Percentiles rank a stretch among this genome's conserved stretches.
Evolutionary conservation across 805 yeast genomes (phyloP).

Genomic region (Starmerella vitae): DNA sequence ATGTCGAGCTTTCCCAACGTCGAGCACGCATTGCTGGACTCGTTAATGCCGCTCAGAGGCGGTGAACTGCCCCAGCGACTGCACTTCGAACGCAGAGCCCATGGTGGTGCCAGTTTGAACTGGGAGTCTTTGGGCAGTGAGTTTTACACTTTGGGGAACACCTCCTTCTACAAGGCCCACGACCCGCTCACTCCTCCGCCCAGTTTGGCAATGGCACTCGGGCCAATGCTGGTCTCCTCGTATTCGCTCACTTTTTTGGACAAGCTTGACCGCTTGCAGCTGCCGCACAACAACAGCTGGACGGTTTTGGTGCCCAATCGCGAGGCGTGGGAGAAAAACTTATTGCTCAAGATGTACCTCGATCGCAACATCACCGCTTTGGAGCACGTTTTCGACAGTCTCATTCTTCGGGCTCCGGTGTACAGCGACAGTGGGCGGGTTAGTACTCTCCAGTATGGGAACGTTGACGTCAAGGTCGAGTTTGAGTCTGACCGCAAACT

Average conservation of each 20-base stretch:
- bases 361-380: slow-evolving; percentile 40
- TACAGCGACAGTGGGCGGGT: slow-evolving; percentile 45
- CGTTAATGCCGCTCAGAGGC: slow-evolving; percentile 31
- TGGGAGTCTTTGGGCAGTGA: slow-evolving; percentile 38
- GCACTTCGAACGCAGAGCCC: slow-evolving; percentile 32
- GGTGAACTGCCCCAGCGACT: slow-evolving; percentile 55
- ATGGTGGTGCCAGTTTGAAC: slow-evolving; percentile 34
- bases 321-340: slow-evolving; percentile 52
- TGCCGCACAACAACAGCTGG: slow-evolving; percentile 48
- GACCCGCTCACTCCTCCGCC: slow-evolving; percentile 51
- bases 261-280: slow-evolving; percentile 38
- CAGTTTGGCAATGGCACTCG: slow-evolving; percentile 50
- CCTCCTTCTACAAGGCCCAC: slow-evolving; percentile 51
- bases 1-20: slow-evolving; percentile 29
- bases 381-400: slow-evolving; percentile 39
- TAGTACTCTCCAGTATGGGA: slow-evolving; percentile 21
- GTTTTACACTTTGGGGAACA: slow-evolving; percentile 41
- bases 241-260: slow-evolving; percentile 47
- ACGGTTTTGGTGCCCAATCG: slow-evolving; percentile 69
- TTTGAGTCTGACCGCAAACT: slow-evolving; percentile 1
- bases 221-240: slow-evolving; percentile 50
- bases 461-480: slow-evolving; percentile 11
- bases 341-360: slow-evolving; percentile 47
- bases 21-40: slow-evolving; percentile 23
- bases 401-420: slow-evolving; percentile 47